These are phyloP conservation scores for Boletales sp. DNA, from an alignment of 768 basidiomycete genomes.

Conservation along the genomic window DNA sequence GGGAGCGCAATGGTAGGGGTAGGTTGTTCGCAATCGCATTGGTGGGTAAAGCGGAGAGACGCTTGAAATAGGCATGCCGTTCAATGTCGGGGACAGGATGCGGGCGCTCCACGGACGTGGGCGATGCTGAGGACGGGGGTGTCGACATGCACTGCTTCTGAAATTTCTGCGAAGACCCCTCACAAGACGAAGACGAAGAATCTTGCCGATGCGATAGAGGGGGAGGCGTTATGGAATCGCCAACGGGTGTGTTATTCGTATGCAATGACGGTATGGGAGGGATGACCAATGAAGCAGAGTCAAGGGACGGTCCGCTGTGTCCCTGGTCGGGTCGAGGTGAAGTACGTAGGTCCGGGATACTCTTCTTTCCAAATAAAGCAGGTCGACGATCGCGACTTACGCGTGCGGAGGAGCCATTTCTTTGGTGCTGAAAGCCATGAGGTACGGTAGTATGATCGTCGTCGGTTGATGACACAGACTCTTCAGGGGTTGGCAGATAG, in stretches of 20 bases:
- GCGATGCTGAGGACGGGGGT: slow-evolving; percentile 35
- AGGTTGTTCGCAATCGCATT: slow-evolving; percentile 61
- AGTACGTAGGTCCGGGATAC: slow-evolving; percentile 77
- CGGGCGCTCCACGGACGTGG: slow-evolving; percentile 32
- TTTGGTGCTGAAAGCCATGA: slow-evolving; percentile 35
- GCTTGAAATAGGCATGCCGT: slow-evolving; percentile 89
- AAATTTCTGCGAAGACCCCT: slow-evolving; percentile 19
- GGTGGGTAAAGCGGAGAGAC: slow-evolving; percentile 74
- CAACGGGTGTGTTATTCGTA: slow-evolving; percentile 12
- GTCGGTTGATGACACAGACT: slow-evolving; percentile 49
- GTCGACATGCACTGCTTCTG: slow-evolving; percentile 28
- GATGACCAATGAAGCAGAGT: slow-evolving; percentile 14
- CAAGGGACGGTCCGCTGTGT: slow-evolving; percentile 23
- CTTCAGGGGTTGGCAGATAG: slow-evolving; percentile 55
- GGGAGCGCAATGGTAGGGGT: slow-evolving; percentile 60
- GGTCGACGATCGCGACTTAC: slow-evolving; percentile 35
- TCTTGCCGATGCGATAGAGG: slow-evolving; percentile 45
- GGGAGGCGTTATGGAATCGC: slow-evolving; percentile 37
- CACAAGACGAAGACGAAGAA: slow-evolving; percentile 38
- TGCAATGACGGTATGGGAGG: slow-evolving; percentile 9
- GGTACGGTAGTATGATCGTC: slow-evolving; percentile 35
- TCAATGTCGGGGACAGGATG: slow-evolving; percentile 62
- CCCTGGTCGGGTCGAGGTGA: slow-evolving; percentile 35
- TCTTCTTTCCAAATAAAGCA: slow-evolving; percentile 64
- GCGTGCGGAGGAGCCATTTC: slow-evolving; percentile 50